Evolutionary conservation across 2,329 filamentous ascomycete genomes (phyloP).

Genomic region (Leptographium wingfieldii): DNA sequence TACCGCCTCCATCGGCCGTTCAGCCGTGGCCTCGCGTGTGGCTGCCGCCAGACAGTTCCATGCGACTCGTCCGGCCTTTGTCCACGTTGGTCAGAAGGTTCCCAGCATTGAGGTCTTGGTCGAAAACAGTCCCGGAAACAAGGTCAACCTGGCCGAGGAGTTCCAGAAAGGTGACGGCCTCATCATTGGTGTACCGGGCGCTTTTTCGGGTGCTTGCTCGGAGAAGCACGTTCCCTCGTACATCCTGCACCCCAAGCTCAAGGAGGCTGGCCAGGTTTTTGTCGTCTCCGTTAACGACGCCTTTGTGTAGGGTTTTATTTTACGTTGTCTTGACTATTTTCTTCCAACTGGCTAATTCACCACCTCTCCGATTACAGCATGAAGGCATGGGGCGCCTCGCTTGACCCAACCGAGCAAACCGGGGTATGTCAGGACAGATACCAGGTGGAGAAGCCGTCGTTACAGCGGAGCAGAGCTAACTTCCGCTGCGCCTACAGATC

Average conservation of each 20-base stretch:
- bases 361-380: slow-evolving; percentile 44
- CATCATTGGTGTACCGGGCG: slow-evolving; percentile 75
- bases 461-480: neutral
- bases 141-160: slow-evolving; percentile 74
- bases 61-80: slow-evolving; percentile 45
- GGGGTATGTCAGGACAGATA: slow-evolving; percentile 45
- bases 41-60: slow-evolving; percentile 40
- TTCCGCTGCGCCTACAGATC: slow-evolving; percentile 38
- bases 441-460: neutral
- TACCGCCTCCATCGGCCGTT: slow-evolving; percentile 5
- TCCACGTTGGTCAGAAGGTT: slow-evolving; percentile 68
- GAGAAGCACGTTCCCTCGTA: slow-evolving; percentile 71
- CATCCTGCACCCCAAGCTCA: slow-evolving; percentile 65
- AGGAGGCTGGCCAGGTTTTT: slow-evolving; percentile 72
- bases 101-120: slow-evolving; percentile 66
- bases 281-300: slow-evolving; percentile 89
- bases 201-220: slow-evolving; percentile 51
- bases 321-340: neutral
- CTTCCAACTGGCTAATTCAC: neutral
- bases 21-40: neutral
- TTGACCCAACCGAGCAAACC: slow-evolving; percentile 63
- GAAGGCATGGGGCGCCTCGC: slow-evolving; percentile 72
- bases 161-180: slow-evolving; percentile 59
- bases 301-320: slow-evolving; percentile 58
- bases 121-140: slow-evolving; percentile 81